phyloP scores from a whole-genome alignment of 2,329 filamentous ascomycete genomes.

The Colletotrichum costaricense region DNA sequence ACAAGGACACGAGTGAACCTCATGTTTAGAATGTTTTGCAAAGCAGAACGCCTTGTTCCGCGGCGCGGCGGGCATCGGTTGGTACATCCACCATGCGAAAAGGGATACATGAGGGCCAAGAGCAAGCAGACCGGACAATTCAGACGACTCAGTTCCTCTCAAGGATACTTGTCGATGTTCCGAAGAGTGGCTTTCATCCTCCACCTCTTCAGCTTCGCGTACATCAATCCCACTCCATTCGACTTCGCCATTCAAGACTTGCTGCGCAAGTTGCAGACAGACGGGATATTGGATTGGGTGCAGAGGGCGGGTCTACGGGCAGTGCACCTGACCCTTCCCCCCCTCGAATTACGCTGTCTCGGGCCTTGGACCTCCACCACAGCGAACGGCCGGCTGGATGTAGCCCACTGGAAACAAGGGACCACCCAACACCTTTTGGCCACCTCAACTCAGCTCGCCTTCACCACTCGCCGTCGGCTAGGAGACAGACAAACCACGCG shows the following conservation, averaged over 20 bases:
- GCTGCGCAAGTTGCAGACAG: slow-evolving; percentile 5
- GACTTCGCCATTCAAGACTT: slow-evolving; percentile 15
- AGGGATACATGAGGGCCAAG: slow-evolving; percentile 8
- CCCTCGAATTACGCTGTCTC: slow-evolving; percentile 12
- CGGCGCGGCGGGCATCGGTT: slow-evolving; percentile 28
- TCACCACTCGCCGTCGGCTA: slow-evolving; percentile 20
- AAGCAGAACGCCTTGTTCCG: slow-evolving; percentile 34
- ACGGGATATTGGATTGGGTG: slow-evolving; percentile 10
- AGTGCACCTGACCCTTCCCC: slow-evolving; percentile 23
- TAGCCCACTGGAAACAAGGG: slow-evolving; percentile 35
- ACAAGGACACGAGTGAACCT: slow-evolving; percentile 36
- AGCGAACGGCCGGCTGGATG: slow-evolving; percentile 27
- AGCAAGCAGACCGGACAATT: slow-evolving; percentile 8
- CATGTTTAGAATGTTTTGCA: slow-evolving; percentile 35
- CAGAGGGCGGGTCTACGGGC: slow-evolving; percentile 16
- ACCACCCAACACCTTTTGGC: slow-evolving; percentile 33
- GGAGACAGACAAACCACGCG: slow-evolving; percentile 4
- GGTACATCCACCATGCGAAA: neutral
- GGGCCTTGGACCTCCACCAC: slow-evolving; percentile 24
- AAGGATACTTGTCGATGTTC: slow-evolving; percentile 23
- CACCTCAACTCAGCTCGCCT: slow-evolving; percentile 13
- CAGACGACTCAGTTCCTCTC: slow-evolving; percentile 20
- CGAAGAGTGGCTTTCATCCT: slow-evolving; percentile 10
- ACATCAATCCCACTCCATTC: slow-evolving; percentile 21
- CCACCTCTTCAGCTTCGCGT: slow-evolving; percentile 19